A percentile compares a stretch with the other conserved stretches of the same genome.
phyloP scores from a whole-genome alignment of 2,329 filamentous ascomycete genomes.

The Fusarium sacchari region DNA sequence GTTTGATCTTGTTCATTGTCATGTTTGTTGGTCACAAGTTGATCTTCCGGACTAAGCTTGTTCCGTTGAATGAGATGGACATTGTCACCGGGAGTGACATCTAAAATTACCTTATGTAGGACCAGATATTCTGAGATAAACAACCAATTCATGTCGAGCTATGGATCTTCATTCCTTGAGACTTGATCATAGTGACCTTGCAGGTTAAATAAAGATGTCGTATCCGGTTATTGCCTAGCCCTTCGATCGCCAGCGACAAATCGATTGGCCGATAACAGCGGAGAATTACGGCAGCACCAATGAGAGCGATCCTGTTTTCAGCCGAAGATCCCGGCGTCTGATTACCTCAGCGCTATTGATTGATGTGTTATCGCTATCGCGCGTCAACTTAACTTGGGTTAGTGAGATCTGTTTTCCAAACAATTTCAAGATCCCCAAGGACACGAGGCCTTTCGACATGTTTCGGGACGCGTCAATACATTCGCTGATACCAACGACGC shows the following conservation, averaged over 20 bases:
- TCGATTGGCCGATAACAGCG: neutral
- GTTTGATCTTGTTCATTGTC: slow-evolving; percentile 28
- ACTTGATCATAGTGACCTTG: neutral
- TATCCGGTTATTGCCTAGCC: neutral
- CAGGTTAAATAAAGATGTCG: neutral
- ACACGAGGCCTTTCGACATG: slow-evolving; percentile 13
- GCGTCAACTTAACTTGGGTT: neutral
- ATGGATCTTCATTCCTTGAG: neutral
- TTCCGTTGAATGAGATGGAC: slow-evolving; percentile 14
- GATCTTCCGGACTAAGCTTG: slow-evolving; percentile 22
- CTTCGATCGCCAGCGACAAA: neutral
- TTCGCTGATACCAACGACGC: neutral
- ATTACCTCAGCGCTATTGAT: slow-evolving; percentile 10
- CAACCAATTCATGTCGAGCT: neutral
- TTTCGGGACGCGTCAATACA: neutral
- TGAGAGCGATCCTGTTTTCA: neutral
- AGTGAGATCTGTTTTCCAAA: slow-evolving; percentile 16
- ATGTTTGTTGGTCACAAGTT: slow-evolving; percentile 35
- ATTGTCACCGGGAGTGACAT: slow-evolving; percentile 3
- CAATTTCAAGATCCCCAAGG: neutral
- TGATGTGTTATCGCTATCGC: slow-evolving; percentile 5
- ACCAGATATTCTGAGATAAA: neutral
- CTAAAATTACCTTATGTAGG: neutral
- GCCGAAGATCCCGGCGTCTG: slow-evolving; percentile 24
- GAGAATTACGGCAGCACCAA: slow-evolving; percentile 2